Evolutionary conservation across 805 yeast species (phyloP), one percentile per base, ranked within the genome.

Genomic region (Komagataella populi): DNA sequence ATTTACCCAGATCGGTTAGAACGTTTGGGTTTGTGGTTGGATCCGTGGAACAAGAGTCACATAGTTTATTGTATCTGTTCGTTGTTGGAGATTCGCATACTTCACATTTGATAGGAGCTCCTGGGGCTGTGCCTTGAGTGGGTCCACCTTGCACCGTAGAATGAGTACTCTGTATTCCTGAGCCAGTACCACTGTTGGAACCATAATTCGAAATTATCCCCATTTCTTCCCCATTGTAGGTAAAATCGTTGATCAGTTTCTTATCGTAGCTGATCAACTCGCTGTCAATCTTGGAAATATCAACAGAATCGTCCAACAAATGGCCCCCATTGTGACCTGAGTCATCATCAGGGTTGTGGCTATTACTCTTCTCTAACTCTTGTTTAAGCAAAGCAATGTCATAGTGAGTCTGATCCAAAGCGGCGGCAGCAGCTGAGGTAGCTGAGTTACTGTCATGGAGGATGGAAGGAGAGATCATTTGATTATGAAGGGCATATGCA

Each of bases 251-350:
- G n/a, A 30, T 30, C 22, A 17, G 16, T n/a, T 46, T 46, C n/a
- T 23, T 46, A n/a, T 48, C 49, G 46, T 48, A 48, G 49, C 44
- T 23, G 20, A 48, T 48, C 22, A 48, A 36, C 46, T 20, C 44
- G 20, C 49, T 48, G 49, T 48, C 49, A 18, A 46, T 46, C 16
- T 17, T 16, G 20, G 49, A 48, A 23, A 30, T 23, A 22, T 47
- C 30, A 17, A 22, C 48, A 12, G 23, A 16, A 14, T 20, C 23
- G 23, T 16, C 30, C 18, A 22, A 17, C 22, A 45, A 45, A 45
- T 18, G 23, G 46, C 23, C 23, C 12, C 23, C 23, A 7, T 45
- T 20, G 14, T 45, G 22, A 17, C 23, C 46, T 12, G 20, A 17
- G 14, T 45, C 23, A 12, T 45, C 23, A 17, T 18, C 46, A 45